Conservation (phyloP, 2,329 filamentous ascomycete species). For the Sarocladium kiliense region DNA sequence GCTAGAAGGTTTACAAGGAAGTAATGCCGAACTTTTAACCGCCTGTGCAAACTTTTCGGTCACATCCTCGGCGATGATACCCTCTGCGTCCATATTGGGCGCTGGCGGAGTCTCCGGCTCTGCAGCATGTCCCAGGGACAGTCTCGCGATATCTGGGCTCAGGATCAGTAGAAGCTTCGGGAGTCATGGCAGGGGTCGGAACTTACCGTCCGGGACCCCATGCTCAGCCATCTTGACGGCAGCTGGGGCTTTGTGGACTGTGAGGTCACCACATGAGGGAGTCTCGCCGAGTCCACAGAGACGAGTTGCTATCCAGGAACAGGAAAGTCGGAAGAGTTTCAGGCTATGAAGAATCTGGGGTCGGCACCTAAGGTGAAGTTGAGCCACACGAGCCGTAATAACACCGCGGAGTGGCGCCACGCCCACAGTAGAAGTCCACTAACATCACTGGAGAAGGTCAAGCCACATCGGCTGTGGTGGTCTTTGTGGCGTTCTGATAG, state of each 20-base stretch:
- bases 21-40: conserved; percentile 39
- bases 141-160: conserved; percentile 32
- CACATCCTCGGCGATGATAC: conserved; percentile 53
- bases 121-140: conserved; percentile 31
- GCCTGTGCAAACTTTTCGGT: conserved; percentile 51
- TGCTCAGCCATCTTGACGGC: background rate
- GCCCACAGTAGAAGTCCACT: no score
- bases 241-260: background rate
- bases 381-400: conserved; percentile 10
- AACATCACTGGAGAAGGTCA: background rate
- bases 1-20: background rate
- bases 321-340: background rate
- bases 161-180: background rate
- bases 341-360: background rate
- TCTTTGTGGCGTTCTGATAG: background rate
- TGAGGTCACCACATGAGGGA: background rate
- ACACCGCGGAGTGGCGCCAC: no score
- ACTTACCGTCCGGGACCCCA: conserved; percentile 1
- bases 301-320: background rate
- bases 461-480: background rate
- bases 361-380: background rate
- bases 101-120: conserved; percentile 29
- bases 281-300: background rate
- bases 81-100: conserved; percentile 37
- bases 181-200: conserved; percentile 12